A percentile compares a stretch with the other conserved stretches of the same genome.
phyloP scores from a whole-genome alignment of 441 rosid species.

The Erodium chrysanthum region DNA sequence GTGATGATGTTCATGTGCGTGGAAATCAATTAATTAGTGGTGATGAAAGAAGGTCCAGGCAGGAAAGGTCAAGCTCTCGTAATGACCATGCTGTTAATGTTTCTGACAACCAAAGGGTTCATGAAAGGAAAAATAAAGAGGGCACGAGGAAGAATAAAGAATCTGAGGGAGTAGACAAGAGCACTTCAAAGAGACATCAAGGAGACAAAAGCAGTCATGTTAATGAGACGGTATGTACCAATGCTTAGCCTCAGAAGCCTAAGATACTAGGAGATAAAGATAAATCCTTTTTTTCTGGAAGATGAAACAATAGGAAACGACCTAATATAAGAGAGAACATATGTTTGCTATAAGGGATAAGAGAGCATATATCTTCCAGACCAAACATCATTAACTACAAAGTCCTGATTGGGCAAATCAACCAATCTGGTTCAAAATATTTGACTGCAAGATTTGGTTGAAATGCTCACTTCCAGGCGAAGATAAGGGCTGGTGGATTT shows the following conservation, averaged over 20 bases:
- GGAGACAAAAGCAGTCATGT: constrained; percentile 45
- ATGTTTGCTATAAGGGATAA: too few relatives aligned
- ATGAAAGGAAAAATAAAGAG: constrained; percentile 64
- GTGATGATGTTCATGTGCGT: constrained; percentile 47
- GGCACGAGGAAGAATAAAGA: constrained; percentile 22
- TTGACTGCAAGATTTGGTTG: too few relatives aligned
- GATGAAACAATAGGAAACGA: too few relatives aligned
- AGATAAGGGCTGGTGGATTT: too few relatives aligned
- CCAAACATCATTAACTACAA: too few relatives aligned
- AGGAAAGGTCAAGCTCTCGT: constrained; percentile 52
- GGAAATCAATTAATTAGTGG: constrained; percentile 36
- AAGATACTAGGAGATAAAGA: neutral
- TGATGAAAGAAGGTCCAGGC: constrained; percentile 62
- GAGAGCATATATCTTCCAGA: too few relatives aligned
- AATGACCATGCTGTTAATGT: constrained; percentile 40
- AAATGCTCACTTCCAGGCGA: too few relatives aligned
- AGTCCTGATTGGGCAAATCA: too few relatives aligned
- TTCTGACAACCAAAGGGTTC: constrained; percentile 50
- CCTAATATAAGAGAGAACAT: too few relatives aligned
- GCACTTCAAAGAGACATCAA: constrained; percentile 47
- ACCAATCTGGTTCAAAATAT: too few relatives aligned
- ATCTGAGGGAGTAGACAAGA: constrained; percentile 30
- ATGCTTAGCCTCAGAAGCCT: constrained; percentile 18
- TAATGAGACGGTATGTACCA: constrained; percentile 61
- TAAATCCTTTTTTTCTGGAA: neutral